Evolutionary conservation across 257 asterid genomes (phyloP), one percentile per base, ranked within the genome.

Genomic region (Linaria vulgaris): DNA sequence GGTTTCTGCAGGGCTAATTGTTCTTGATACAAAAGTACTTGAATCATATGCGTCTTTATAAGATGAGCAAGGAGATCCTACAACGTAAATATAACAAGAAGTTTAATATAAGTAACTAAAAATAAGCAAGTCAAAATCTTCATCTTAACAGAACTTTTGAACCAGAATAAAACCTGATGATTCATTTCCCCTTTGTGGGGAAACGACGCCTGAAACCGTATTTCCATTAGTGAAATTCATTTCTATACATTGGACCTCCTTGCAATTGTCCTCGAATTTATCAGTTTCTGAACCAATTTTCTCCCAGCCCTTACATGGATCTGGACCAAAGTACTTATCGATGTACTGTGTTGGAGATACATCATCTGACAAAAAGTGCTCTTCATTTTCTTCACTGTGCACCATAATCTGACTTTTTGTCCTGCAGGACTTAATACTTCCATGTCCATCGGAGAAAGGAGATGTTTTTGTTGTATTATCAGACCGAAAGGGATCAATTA

Each of bases 261-360:
- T 80, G 74, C 79, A 74, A 58, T 27, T 69, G n/a, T 74, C 83
- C 57, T 69, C 82, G 11, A 67, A 64, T 52, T 59, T 59, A 41
- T 75, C 64, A 46, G 70, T 45, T 72, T 64, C 59, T 44, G 67
- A 79, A 52, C 74, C 69, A 49, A 68, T 65, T 65, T 79, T 82
- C 61, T 79, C 85, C 92, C 92, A 82, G 63, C 82, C 85, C 12
- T 63, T 67, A 65, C 79, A 72, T 68, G 92, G 92, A 66, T 85
- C 85, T 37, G 88, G 92, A 63, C 88, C 92, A 54, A 85, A 80
- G 75, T 85, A 85, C 70, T 82, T 85, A 34, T 85, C 85, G 22
- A 85, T 72, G 52, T 76, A 72, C 68, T 73, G 25, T 41, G 81
- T 72, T 5, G 92, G 88, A 17, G 88, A 80, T 55, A 76, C 76